Evolutionary conservation across 2,329 filamentous ascomycete species (phyloP).

Genomic region (Thelonectria blattea): DNA sequence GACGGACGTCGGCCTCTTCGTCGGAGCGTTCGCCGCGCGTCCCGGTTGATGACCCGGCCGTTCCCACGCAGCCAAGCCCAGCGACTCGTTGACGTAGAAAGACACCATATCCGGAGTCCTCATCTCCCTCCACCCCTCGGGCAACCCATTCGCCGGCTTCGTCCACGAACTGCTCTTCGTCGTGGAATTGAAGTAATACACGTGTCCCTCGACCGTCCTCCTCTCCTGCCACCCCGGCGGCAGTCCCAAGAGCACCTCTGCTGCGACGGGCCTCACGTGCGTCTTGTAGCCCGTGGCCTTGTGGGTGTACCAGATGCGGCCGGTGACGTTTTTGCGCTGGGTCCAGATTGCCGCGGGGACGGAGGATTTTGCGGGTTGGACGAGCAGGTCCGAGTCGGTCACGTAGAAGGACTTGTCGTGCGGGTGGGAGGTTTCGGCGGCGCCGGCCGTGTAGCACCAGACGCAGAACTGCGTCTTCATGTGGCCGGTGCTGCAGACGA

Average conservation of each 20-base stretch:
- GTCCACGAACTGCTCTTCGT: conserved; percentile 33
- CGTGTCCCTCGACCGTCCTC: conserved; percentile 32
- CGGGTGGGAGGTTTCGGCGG: conserved; percentile 29
- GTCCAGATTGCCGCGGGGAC: conserved; percentile 34
- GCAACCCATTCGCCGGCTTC: conserved; percentile 48
- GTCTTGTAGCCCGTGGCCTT: conserved; percentile 35
- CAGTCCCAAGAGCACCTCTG: conserved; percentile 18
- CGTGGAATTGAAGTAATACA: conserved; percentile 33
- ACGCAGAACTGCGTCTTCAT: conserved; percentile 33
- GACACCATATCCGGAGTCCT: conserved; percentile 46
- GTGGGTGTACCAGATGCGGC: conserved; percentile 38
- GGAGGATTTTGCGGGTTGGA: conserved; percentile 26
- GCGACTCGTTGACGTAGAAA: conserved; percentile 37
- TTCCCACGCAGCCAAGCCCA: conserved; percentile 38
- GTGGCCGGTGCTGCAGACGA: conserved; percentile 37
- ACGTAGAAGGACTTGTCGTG: conserved; percentile 38
- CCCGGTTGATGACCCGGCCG: conserved; percentile 28
- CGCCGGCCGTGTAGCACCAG: conserved; percentile 38
- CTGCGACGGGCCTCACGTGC: conserved; percentile 31
- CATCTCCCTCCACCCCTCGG: conserved; percentile 56
- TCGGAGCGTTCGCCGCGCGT: not conserved
- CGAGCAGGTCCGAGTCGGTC: conserved; percentile 35
- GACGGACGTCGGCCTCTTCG: not conserved
- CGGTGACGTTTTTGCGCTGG: conserved; percentile 35
- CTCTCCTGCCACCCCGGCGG: conserved; percentile 36